phyloP scores from a whole-genome alignment of 805 yeast genomes.

The Wickerhamiella lipophila region DNA sequence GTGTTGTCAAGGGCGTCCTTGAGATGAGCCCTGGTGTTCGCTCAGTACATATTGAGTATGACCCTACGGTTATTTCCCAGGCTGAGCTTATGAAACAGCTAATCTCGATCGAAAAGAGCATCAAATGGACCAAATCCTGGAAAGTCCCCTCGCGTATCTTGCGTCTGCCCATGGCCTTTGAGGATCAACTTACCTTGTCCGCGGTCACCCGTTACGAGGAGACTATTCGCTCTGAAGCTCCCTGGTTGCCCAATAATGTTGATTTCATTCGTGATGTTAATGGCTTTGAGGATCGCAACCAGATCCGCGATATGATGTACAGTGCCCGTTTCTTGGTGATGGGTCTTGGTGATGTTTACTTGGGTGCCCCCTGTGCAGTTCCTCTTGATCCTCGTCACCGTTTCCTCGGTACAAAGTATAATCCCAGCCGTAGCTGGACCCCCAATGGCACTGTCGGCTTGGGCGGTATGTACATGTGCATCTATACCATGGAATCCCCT shows the following conservation, averaged over 20 bases:
- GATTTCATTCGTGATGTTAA: constrained; percentile 88
- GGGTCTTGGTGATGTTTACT: constrained; percentile 92
- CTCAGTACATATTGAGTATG: constrained; percentile 79
- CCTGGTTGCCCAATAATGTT: constrained; percentile 96
- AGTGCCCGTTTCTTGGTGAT: constrained; percentile 82
- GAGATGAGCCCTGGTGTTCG: constrained; percentile 98
- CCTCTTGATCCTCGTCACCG: constrained; percentile 96
- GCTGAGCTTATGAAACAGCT: constrained; percentile 46
- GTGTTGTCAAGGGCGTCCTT: constrained; percentile 60
- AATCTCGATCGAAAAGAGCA: constrained; percentile 62
- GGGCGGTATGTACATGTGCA: constrained; percentile 98
- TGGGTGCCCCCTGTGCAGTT: constrained; percentile 98
- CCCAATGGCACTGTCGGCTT: constrained; percentile 96
- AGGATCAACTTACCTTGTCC: constrained; percentile 74
- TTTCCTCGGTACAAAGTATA: constrained; percentile 82
- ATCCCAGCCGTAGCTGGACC: constrained; percentile 91
- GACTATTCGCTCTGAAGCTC: constrained; percentile 85
- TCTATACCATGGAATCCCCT: constrained; percentile 94
- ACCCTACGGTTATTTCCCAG: constrained; percentile 53
- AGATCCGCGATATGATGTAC: constrained; percentile 73
- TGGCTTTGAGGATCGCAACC: constrained; percentile 53
- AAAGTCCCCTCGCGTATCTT: constrained; percentile 68
- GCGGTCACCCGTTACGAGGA: constrained; percentile 88
- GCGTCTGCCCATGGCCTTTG: constrained; percentile 91
- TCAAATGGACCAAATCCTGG: constrained; percentile 70